Conservation (phyloP, 805 yeast species). For the Clavispora santaluciae region DNA sequence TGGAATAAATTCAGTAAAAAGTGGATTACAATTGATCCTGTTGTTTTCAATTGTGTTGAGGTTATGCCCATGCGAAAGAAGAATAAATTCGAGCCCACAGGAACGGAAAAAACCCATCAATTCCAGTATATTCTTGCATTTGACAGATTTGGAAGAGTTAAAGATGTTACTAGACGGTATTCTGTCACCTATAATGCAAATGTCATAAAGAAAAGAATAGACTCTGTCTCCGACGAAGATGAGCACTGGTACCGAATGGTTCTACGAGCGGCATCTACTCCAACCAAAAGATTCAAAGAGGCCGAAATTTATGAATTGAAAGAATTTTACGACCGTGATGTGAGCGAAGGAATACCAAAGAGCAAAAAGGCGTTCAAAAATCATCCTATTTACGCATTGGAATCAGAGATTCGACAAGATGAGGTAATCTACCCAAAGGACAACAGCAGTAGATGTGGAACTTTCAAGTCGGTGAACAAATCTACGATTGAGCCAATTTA, state of each 20-base stretch:
- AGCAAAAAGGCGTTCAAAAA: slow-evolving; percentile 75
- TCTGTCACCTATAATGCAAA: slow-evolving; percentile 66
- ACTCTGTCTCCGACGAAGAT: slow-evolving; percentile 49
- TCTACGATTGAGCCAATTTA: slow-evolving; percentile 53
- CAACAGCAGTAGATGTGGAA: slow-evolving; percentile 58
- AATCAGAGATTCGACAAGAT: slow-evolving; percentile 63
- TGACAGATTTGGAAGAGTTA: slow-evolving; percentile 57
- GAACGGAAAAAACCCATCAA: slow-evolving; percentile 50
- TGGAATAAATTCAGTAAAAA: slow-evolving; percentile 70
- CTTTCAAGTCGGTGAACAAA: slow-evolving; percentile 39
- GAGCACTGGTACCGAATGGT: slow-evolving; percentile 57
- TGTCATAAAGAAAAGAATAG: slow-evolving; percentile 67
- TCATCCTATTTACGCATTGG: slow-evolving; percentile 83
- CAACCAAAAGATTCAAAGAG: slow-evolving; percentile 19
- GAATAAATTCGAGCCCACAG: slow-evolving; percentile 70
- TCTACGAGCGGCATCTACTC: slow-evolving; percentile 28
- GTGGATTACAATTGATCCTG: slow-evolving; percentile 88
- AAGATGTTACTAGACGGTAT: slow-evolving; percentile 86
- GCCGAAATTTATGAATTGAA: slow-evolving; percentile 53
- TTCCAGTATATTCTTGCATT: slow-evolving; percentile 74
- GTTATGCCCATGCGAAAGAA: slow-evolving; percentile 47
- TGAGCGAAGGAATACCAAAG: slow-evolving; percentile 83
- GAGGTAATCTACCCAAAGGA: slow-evolving; percentile 68
- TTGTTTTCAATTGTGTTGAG: slow-evolving; percentile 60
- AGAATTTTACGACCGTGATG: slow-evolving; percentile 57